Evolutionary conservation across 2,329 filamentous ascomycete species (phyloP).

Genomic region (Graphilbum sp.): DNA sequence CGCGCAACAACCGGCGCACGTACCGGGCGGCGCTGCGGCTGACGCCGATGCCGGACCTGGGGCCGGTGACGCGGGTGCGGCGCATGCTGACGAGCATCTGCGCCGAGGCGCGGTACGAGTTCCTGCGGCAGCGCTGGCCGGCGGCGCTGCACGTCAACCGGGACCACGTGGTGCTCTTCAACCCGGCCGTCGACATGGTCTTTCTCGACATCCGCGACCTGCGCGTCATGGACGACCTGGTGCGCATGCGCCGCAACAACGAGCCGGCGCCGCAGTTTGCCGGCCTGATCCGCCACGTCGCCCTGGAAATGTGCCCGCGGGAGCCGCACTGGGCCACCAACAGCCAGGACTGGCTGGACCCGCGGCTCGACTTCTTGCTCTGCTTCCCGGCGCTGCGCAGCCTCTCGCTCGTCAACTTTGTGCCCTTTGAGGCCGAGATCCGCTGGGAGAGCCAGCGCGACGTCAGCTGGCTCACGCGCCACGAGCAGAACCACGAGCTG

Average conservation of each 20-base stretch:
- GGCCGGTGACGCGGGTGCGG: slow-evolving; percentile 1
- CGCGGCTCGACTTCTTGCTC: slow-evolving; percentile 6
- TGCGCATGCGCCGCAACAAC: background rate
- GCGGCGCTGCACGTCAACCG: slow-evolving; percentile 1
- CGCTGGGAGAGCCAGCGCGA: slow-evolving; percentile 5
- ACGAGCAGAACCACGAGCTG: slow-evolving; percentile 3
- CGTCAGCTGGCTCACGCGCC: slow-evolving; percentile 5
- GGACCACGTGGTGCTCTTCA: slow-evolving; percentile 4
- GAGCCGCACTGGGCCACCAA: slow-evolving; percentile 7
- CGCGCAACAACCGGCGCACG: background rate
- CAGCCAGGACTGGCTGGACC: slow-evolving; percentile 5
- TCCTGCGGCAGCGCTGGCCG: slow-evolving; percentile 3
- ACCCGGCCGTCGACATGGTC: slow-evolving; percentile 4
- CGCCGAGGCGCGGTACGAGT: slow-evolving; percentile 7
- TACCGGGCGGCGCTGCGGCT: slow-evolving; percentile 4
- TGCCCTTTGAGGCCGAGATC: slow-evolving; percentile 6
- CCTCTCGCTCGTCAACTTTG: slow-evolving; percentile 8
- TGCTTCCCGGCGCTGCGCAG: slow-evolving; percentile 8
- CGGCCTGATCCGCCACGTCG: slow-evolving; percentile 5
- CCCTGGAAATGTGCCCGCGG: slow-evolving; percentile 9
- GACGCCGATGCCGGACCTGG: slow-evolving; percentile 8
- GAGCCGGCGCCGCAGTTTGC: slow-evolving; percentile 5
- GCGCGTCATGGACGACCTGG: slow-evolving; percentile 5
- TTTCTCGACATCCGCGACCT: slow-evolving; percentile 8
- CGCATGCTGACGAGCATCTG: slow-evolving; percentile 6